Evolutionary conservation across 305 asterid genomes (phyloP), one percentile per base, ranked within the genome.

Genomic region (Rubia tinctorum): DNA sequence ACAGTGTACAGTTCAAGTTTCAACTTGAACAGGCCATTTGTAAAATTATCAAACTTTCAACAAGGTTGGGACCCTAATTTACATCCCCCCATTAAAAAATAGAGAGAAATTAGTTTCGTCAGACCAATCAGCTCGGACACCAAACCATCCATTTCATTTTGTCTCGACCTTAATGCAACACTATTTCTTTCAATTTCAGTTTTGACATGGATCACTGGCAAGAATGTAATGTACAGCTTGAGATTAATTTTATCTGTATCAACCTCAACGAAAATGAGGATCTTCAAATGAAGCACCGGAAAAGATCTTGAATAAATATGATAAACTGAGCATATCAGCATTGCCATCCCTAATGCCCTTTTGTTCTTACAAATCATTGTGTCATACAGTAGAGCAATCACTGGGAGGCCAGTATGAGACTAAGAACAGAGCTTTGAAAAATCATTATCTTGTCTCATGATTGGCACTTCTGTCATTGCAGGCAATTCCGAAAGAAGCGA

Each of bases 401-500:
- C 44, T 15, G 45, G 60, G 45, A 62, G 27, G 44, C 53, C 59
- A 22, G 5, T 27, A 6, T 23, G 58, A 30, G 53, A 27, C 39
- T n/a, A 15, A 60, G 69, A 43, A 44, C 6, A 44, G 34, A 17
- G 68, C 17, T 18, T 25, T 69, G 9, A 69, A 22, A 25, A 23
- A 4, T 60, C 39, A n/a, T 4, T 2, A 10, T 8, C 14, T 10
- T 10, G 23, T 17, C 23, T 45, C 34, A 47, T 14, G 51, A 55
- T 34, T 39, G 39, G 37, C 8, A 4, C 23, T 22, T 11, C 56
- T 25, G 37, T 85, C 81, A 84, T 71, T 90, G 96, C 81, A 95
- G 90, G 75, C 92, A 92, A 78, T 85, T 95, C 34, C 97, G 88
- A 73, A 95, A 95, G 87, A 92, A 90, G 30, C 97, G 98, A 80